phyloP scores from a whole-genome alignment of 352 stramenopile genomes.

The Halophytophthora polymorphica region DNA sequence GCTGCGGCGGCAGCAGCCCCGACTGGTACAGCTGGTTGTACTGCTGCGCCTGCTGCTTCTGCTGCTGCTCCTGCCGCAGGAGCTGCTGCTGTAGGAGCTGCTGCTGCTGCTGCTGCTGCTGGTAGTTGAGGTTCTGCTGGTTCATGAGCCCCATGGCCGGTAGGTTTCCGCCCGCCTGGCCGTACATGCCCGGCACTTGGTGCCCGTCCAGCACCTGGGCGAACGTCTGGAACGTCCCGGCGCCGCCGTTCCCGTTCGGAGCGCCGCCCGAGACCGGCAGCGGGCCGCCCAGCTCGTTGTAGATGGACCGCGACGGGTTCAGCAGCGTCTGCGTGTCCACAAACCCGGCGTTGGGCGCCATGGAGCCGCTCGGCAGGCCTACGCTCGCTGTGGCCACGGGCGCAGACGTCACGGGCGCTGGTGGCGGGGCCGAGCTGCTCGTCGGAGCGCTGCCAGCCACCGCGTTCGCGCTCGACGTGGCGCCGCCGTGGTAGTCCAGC shows the following conservation, averaged over 20 bases:
- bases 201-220: constrained; percentile 25
- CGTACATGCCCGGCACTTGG: constrained; percentile 27
- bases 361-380: no score
- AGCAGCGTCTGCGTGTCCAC: constrained; percentile 66
- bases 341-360: constrained; percentile 44
- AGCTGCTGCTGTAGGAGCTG: constrained; percentile 52
- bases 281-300: constrained; percentile 38
- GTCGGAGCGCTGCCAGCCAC: no score
- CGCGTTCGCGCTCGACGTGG: constrained; percentile 5
- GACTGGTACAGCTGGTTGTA: constrained; percentile 65
- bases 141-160: constrained; percentile 32
- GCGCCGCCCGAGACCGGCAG: no score
- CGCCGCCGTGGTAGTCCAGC: constrained; percentile 66
- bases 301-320: constrained; percentile 55
- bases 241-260: constrained; percentile 6
- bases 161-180: constrained; percentile 12
- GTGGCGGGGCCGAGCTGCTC: no score
- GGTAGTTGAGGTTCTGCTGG: constrained; percentile 31
- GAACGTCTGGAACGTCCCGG: constrained; percentile 26
- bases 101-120: constrained; percentile 40
- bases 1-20: constrained; percentile 36
- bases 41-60: constrained; percentile 50
- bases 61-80: constrained; percentile 51
- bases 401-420: no score
- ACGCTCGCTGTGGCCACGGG: no score